Percentiles rank a stretch among this genome's conserved stretches.
Evolutionary conservation across 2,329 filamentous ascomycete genomes (phyloP).

Genomic region (Botrytis sinoallii): DNA sequence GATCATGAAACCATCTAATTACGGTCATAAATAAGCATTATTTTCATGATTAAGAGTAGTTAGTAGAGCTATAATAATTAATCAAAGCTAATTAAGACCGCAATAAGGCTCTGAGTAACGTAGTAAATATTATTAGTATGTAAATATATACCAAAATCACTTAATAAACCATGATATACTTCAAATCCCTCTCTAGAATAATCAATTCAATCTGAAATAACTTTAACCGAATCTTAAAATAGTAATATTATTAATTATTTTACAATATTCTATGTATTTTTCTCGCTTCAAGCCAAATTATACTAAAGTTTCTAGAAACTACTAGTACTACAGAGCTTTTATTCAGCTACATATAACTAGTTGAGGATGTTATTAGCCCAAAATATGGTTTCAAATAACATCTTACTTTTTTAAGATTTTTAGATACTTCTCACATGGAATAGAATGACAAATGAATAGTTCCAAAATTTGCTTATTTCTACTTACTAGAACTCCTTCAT

Average conservation of each 20-base stretch:
- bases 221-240: rapidly evolving
- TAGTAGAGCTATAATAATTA: not conserved
- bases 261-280: not conserved
- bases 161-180: not conserved
- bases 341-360: not conserved
- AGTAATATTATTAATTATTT: not conserved
- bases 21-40: rapidly evolving
- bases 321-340: not conserved
- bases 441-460: not conserved
- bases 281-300: not conserved
- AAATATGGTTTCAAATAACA: rapidly evolving
- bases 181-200: not conserved
- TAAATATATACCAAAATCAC: not conserved
- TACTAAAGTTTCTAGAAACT: not conserved
- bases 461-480: rapidly evolving
- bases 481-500: not conserved
- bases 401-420: rapidly evolving
- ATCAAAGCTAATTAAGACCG: not conserved
- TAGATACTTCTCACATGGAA: rapidly evolving
- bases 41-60: not conserved
- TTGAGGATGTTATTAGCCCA: rapidly evolving
- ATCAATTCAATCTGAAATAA: not conserved
- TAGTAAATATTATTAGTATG: rapidly evolving
- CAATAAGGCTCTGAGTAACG: rapidly evolving
- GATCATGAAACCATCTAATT: not conserved